Evolutionary conservation across 139 green algal species (phyloP).

Genomic region (Coelastrella sp.): DNA sequence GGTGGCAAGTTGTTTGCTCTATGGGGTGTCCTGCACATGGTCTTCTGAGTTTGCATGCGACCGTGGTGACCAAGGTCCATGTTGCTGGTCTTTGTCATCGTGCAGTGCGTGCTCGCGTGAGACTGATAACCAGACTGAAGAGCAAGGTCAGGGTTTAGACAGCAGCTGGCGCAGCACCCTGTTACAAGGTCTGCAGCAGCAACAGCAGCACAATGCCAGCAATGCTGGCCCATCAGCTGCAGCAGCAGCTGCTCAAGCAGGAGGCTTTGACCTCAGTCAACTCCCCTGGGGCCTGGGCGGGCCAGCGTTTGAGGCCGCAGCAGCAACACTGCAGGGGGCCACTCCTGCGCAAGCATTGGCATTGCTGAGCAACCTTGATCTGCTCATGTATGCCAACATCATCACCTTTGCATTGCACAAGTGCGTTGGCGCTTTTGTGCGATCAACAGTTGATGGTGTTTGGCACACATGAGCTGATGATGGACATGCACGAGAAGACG

Average conservation of each 20-base stretch:
- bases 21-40: no score
- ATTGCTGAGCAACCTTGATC: background rate
- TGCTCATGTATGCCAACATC: no score
- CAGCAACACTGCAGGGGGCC: constrained; percentile 21
- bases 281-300: constrained; percentile 39
- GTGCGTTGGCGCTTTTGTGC: no score
- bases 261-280: constrained; percentile 41
- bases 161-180: constrained; percentile 40
- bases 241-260: constrained; percentile 6
- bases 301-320: constrained; percentile 16
- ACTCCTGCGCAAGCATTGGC: constrained; percentile 1
- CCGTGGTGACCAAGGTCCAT: no score
- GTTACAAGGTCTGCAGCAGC: constrained; percentile 10
- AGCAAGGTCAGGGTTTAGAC: background rate
- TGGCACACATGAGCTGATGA: no score
- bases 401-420: no score
- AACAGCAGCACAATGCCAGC: constrained; percentile 26
- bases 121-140: constrained; percentile 33
- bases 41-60: no score
- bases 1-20: no score
- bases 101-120: constrained; percentile 51
- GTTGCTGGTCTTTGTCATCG: no score
- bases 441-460: no score
- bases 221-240: constrained; percentile 41
- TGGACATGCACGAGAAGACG: no score